Conservation (phyloP, 1,139 yeast species). For the Wickerhamomyces sp. region DNA sequence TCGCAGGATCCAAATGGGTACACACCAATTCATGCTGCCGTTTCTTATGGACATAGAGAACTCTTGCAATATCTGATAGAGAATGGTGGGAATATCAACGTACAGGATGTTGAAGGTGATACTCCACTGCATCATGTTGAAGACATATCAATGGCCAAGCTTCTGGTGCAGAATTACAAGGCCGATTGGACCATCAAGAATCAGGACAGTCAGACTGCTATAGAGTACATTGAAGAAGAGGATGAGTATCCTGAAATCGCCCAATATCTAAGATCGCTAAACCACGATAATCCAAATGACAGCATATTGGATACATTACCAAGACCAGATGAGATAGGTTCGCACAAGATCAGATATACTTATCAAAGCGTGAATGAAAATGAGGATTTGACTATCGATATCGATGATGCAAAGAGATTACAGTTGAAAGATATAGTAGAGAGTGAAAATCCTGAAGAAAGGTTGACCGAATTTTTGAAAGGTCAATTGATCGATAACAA, state of each 20-base stretch:
- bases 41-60: slow-evolving; percentile 80
- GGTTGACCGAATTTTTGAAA: slow-evolving; percentile 60
- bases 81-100: slow-evolving; percentile 73
- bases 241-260: slow-evolving; percentile 80
- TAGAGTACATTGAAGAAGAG: slow-evolving; percentile 72
- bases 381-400: slow-evolving; percentile 32
- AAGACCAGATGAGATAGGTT: slow-evolving; percentile 38
- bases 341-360: slow-evolving; percentile 54
- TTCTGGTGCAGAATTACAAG: slow-evolving; percentile 56
- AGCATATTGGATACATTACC: slow-evolving; percentile 34
- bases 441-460: slow-evolving; percentile 77
- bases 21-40: slow-evolving; percentile 96
- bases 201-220: slow-evolving; percentile 65
- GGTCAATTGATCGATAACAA: slow-evolving; percentile 22
- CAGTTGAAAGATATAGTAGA: slow-evolving; percentile 66
- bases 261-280: slow-evolving; percentile 49
- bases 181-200: slow-evolving; percentile 66
- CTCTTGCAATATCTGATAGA: slow-evolving; percentile 54
- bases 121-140: slow-evolving; percentile 94
- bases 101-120: slow-evolving; percentile 87
- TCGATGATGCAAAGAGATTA: slow-evolving; percentile 52
- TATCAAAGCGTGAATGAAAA: slow-evolving; percentile 36
- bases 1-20: slow-evolving; percentile 88
- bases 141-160: slow-evolving; percentile 56
- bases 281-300: slow-evolving; percentile 29